phyloP scores from a whole-genome alignment of 2,329 filamentous ascomycete genomes.

The Pestalotiopsis fici region DNA sequence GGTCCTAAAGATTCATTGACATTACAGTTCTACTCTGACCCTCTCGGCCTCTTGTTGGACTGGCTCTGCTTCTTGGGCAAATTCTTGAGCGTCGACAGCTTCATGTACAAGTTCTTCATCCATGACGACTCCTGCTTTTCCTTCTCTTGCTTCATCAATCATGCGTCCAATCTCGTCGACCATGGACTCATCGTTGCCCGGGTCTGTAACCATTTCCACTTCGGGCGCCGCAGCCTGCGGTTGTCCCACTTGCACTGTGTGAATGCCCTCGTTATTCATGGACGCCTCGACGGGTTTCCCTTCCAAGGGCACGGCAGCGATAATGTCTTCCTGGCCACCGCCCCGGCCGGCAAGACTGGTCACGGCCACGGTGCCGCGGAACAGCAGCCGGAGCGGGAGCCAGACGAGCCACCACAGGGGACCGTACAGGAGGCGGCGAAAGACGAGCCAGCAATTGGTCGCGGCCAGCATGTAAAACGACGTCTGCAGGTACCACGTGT shows the following conservation, averaged over 20 bases:
- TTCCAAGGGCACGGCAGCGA: conserved; percentile 19
- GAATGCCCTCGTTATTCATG: conserved; percentile 42
- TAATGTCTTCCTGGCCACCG: conserved; percentile 25
- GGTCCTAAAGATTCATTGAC: neutral
- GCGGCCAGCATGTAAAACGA: conserved; percentile 78
- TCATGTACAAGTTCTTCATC: conserved; percentile 31
- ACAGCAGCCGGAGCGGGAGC: conserved; percentile 72
- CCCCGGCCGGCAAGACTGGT: conserved; percentile 50
- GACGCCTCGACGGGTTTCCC: conserved; percentile 18
- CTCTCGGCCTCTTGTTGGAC: conserved; percentile 26
- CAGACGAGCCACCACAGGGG: conserved; percentile 88
- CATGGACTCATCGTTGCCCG: conserved; percentile 36
- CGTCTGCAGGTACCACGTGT: conserved; percentile 96
- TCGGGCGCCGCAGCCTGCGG: conserved; percentile 24
- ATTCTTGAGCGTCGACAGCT: conserved; percentile 32
- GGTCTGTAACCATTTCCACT: conserved; percentile 18
- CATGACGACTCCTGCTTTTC: conserved; percentile 31
- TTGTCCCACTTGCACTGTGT: conserved; percentile 51
- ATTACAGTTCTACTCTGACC: conserved; percentile 40
- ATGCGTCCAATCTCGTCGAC: conserved; percentile 57
- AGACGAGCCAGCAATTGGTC: conserved; percentile 84
- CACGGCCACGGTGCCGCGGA: conserved; percentile 58
- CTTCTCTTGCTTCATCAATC: conserved; percentile 39
- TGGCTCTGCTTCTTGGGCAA: conserved; percentile 26
- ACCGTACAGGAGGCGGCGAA: conserved; percentile 82